Evolutionary conservation across 2,329 filamentous ascomycete genomes (phyloP).

Genomic region (Balansia obtecta): DNA sequence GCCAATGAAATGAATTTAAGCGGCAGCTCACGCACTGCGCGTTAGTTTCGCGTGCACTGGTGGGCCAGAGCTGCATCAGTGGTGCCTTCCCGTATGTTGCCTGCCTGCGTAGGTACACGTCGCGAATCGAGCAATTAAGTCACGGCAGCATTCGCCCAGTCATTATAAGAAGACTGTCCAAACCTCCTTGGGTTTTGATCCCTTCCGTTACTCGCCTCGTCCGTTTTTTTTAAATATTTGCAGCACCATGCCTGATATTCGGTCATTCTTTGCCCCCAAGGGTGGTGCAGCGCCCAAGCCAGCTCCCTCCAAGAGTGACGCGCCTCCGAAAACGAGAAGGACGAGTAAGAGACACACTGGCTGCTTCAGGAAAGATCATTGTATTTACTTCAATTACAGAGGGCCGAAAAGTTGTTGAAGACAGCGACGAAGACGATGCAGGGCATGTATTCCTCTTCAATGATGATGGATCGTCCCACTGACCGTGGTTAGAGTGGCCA

Average conservation of each 20-base stretch:
- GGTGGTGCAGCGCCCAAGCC: conserved; percentile 41
- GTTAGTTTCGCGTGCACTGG: conserved; percentile 30
- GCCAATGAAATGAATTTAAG: conserved; percentile 8
- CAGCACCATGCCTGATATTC: conserved; percentile 69
- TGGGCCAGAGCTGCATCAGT: conserved; percentile 7
- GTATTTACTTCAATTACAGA: conserved; percentile 21
- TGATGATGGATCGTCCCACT: background rate
- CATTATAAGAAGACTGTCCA: conserved; percentile 11
- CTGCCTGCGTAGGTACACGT: background rate
- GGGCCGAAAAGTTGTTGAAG: conserved; percentile 61
- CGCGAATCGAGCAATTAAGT: background rate
- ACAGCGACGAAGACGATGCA: conserved; percentile 65
- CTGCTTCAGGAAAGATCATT: background rate
- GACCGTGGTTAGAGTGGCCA: conserved; percentile 30
- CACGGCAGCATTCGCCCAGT: conserved; percentile 13
- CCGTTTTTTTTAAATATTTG: conserved; percentile 1
- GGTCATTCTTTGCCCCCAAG: conserved; percentile 80
- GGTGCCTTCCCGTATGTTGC: conserved; percentile 13
- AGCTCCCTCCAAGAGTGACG: conserved; percentile 31
- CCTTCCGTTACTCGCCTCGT: conserved; percentile 3
- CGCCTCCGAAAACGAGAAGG: conserved; percentile 30
- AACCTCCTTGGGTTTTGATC: conserved; percentile 1
- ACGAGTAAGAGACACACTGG: conserved; percentile 24
- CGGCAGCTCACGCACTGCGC: conserved; percentile 27
- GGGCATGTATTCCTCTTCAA: background rate